Evolutionary conservation across 2,329 filamentous ascomycete genomes (phyloP), one percentile per base, ranked within the genome.

Genomic region (Exophiala sp.): DNA sequence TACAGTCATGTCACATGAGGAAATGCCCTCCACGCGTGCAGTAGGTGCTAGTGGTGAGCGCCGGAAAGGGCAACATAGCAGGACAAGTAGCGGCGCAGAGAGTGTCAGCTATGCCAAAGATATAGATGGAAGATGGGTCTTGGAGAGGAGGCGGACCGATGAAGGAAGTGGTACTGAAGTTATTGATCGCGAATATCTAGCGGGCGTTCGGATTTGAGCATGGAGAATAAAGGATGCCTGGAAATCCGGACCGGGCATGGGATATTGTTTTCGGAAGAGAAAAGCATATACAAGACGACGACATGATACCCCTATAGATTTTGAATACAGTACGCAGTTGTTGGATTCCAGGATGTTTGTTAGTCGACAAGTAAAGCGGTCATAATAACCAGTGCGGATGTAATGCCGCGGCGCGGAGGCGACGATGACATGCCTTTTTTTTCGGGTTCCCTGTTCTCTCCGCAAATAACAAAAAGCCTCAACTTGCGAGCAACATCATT

Each of bases 41-140:
- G 24, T 8, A 8, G 41, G 50, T 12, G 39, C 50, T 21, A 42
- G 46, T 16, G 48, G 42, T 36, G 54, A 55, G 10, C 40, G 50
- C n/a, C 45, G 57, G 20, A 59, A 55, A 55, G 57, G 55, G 24
- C 48, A 63, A 33, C 69, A 72, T 47, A 68, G 67, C 42, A 62
- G 69, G 24, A 63, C 60, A 20, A 69, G 66, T 59, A 71, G 68
- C 55, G 65, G 65, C 1, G 62, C 66, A 3, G 68, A 69, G 35
- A 71, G 69, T 50, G 65, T 71, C 29, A 70, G 68, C 58, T 71
- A 71, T 52, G 59, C 63, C 12, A 63, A 63, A 50, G 63, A 66
- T 34, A 59, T 63, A 21, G 65, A 67, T n/a, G 65, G 68, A 9
- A 63, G 66, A 29, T 72, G 69, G 69, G 64, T 71, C 3, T 49